Evolutionary conservation across 352 stramenopile genomes (phyloP).

Genomic region (Globisporangium emineosum): DNA sequence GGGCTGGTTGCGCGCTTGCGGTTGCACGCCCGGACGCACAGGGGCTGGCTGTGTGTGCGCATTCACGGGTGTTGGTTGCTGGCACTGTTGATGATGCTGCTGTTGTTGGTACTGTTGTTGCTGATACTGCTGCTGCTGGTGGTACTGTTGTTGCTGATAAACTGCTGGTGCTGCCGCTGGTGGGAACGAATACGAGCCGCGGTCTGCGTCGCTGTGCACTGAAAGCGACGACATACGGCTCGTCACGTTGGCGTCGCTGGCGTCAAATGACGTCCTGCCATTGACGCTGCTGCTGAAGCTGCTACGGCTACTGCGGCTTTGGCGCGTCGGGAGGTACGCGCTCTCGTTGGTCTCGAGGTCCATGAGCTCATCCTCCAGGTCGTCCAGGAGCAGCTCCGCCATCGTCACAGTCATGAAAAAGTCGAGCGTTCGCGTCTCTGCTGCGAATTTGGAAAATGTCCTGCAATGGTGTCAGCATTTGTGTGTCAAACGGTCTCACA

Average conservation of each 20-base stretch:
- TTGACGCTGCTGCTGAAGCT: slow-evolving; percentile 16
- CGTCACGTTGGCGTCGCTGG: slow-evolving; percentile 1
- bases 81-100: neutral
- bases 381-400: slow-evolving; percentile 17
- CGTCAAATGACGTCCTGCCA: slow-evolving; percentile 6
- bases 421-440: neutral
- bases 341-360: slow-evolving; percentile 56
- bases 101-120: neutral
- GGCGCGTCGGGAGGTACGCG: slow-evolving; percentile 43
- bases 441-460: neutral
- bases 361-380: slow-evolving; percentile 67
- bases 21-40: neutral
- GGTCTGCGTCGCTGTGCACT: neutral
- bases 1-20: slow-evolving; percentile 11
- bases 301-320: slow-evolving; percentile 13
- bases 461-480: too few relatives aligned
- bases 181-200: neutral
- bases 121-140: neutral
- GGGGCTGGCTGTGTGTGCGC: too few relatives aligned
- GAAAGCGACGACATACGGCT: neutral
- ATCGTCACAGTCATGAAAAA: slow-evolving; percentile 8
- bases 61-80: slow-evolving; percentile 4
- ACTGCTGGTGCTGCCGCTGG: neutral
- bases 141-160: neutral
- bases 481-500: slow-evolving; percentile 5